Conservation (phyloP, 306 rosid genomes). For the Acmispon strigosus region DNA sequence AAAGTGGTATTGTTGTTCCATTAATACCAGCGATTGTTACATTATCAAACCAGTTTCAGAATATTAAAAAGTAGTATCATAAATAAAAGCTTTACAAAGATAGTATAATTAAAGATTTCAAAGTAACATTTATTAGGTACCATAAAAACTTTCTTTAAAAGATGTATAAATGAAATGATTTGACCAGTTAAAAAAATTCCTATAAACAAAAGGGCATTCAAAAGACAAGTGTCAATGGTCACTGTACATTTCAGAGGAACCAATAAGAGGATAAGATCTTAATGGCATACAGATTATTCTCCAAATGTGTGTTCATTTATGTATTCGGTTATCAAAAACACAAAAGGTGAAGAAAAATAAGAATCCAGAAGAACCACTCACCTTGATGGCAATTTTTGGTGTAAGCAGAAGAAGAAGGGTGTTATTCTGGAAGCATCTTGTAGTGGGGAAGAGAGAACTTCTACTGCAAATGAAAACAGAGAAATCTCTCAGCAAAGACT, state of each 20-base stretch:
- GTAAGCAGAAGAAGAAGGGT: background rate
- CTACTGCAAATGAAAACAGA: background rate
- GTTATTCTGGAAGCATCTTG: slow-evolving; percentile 17
- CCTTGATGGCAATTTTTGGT: slow-evolving; percentile 23
- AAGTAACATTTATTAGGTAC: slow-evolving; percentile 10
- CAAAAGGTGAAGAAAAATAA: background rate
- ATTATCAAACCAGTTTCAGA: background rate
- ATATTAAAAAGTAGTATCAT: background rate
- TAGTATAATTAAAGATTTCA: background rate
- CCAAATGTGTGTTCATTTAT: slow-evolving; percentile 7
- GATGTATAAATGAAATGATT: background rate
- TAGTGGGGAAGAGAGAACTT: background rate
- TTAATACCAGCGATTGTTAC: background rate
- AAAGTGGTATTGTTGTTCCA: background rate
- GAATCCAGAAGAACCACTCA: slow-evolving; percentile 1
- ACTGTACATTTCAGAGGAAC: slow-evolving; percentile 11
- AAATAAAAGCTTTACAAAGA: background rate
- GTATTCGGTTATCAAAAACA: slow-evolving; percentile 11
- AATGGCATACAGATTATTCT: slow-evolving; percentile 1
- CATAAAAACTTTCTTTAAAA: slow-evolving; percentile 14
- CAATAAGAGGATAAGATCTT: slow-evolving; percentile 18
- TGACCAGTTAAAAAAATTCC: background rate
- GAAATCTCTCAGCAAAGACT: background rate
- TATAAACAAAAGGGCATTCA: background rate
- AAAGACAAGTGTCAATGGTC: slow-evolving; percentile 24